Conservation (phyloP, 768 basidiomycete species). For the Podaxis rugospora region DNA sequence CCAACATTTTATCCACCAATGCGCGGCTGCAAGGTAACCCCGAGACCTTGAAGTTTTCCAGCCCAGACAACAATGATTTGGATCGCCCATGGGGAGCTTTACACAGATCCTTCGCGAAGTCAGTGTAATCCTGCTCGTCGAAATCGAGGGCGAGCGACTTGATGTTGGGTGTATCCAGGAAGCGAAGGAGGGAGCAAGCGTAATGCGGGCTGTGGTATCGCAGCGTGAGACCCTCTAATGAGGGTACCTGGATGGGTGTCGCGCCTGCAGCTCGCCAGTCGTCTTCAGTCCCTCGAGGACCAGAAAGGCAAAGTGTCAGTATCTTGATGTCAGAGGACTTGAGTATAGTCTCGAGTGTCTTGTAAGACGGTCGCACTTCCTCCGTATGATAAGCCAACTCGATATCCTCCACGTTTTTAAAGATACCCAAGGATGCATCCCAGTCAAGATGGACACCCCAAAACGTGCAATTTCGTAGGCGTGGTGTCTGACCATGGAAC, state of each 20-base stretch:
- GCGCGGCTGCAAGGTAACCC: conserved; percentile 39
- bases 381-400: conserved; percentile 60
- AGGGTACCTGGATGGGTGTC: conserved; percentile 32
- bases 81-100: conserved; percentile 31
- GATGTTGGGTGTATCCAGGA: conserved; percentile 36
- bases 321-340: conserved; percentile 48
- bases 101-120: conserved; percentile 42
- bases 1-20: conserved; percentile 34
- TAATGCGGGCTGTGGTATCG: conserved; percentile 37
- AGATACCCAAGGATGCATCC: conserved; percentile 40
- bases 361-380: conserved; percentile 60
- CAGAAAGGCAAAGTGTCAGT: conserved; percentile 53
- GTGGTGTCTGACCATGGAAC: conserved; percentile 54
- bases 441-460: conserved; percentile 75
- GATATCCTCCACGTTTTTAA: conserved; percentile 43
- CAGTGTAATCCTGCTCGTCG: conserved; percentile 48
- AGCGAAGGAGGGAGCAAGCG: conserved; percentile 32
- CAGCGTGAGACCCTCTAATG: conserved; percentile 33
- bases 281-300: conserved; percentile 37
- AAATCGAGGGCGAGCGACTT: conserved; percentile 50
- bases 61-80: conserved; percentile 40
- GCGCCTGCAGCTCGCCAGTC: conserved; percentile 36
- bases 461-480: conserved; percentile 41
- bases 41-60: conserved; percentile 50
- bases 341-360: conserved; percentile 49